Evolutionary conservation across 345 rosid species (phyloP).

Genomic region (Rhizophora apiculata): DNA sequence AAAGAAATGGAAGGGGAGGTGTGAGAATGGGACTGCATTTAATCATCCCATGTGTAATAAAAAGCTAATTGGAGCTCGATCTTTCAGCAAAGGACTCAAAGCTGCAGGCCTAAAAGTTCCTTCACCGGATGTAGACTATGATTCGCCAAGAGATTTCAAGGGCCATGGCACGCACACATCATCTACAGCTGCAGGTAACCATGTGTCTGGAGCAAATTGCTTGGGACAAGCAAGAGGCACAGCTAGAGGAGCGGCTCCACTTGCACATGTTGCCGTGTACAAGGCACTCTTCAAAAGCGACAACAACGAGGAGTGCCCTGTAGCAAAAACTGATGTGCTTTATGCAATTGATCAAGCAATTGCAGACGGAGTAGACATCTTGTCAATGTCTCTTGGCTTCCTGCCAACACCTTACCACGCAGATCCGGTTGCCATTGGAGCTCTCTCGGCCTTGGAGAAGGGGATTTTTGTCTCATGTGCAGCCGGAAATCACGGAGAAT

Average conservation of each 20-base stretch:
- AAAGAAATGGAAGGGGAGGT: conserved; percentile 23
- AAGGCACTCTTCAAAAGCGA: not conserved
- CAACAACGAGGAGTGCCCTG: not conserved
- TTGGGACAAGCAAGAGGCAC: conserved; percentile 30
- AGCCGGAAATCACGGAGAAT: conserved; percentile 53
- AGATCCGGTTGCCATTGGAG: conserved; percentile 50
- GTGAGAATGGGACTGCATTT: conserved; percentile 22
- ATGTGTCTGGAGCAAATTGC: conserved; percentile 17
- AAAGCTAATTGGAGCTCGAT: conserved; percentile 24
- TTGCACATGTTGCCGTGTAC: conserved; percentile 29
- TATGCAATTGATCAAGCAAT: conserved; percentile 72
- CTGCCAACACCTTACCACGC: conserved; percentile 24
- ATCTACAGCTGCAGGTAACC: conserved; percentile 24
- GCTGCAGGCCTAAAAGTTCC: conserved; percentile 32
- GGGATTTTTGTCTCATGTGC: conserved; percentile 43
- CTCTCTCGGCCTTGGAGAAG: conserved; percentile 51
- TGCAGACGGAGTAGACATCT: conserved; percentile 58
- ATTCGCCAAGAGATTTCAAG: conserved; percentile 14
- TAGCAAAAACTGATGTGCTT: conserved; percentile 14
- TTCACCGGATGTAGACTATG: conserved; percentile 13
- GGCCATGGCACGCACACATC: conserved; percentile 27
- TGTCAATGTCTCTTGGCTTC: conserved; percentile 58
- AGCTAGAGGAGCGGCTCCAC: conserved; percentile 24
- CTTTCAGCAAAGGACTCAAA: conserved; percentile 19
- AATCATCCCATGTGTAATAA: conserved; percentile 15